Percentiles rank a stretch among this genome's conserved stretches.
Conservation (phyloP, 345 rosid genomes). For the Barbarea vulgaris region DNA sequence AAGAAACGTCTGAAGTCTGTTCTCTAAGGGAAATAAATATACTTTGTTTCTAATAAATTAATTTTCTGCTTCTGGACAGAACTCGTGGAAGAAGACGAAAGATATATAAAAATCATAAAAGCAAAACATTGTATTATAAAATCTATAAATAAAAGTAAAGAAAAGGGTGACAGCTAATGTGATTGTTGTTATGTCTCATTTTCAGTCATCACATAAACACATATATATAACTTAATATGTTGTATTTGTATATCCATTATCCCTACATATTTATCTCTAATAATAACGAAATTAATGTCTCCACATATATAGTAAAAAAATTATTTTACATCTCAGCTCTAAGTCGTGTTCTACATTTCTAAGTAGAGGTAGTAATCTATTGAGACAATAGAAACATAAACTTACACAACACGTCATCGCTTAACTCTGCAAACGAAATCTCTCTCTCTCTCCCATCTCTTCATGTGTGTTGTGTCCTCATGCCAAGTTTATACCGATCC, state of each 20-base stretch:
- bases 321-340: background rate
- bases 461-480: background rate
- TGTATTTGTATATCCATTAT: background rate
- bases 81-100: slow-evolving; percentile 12
- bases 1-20: slow-evolving; percentile 13
- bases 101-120: background rate
- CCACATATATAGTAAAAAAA: background rate
- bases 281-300: slow-evolving; percentile 5
- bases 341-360: slow-evolving; percentile 26
- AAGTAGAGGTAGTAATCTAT: background rate
- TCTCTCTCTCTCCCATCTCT: background rate
- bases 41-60: slow-evolving; percentile 6
- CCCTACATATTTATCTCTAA: slow-evolving; percentile 19
- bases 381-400: slow-evolving; percentile 2
- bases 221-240: background rate
- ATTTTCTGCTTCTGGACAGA: slow-evolving; percentile 18
- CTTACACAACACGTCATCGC: slow-evolving; percentile 22
- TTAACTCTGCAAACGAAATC: background rate
- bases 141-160: background rate
- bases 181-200: slow-evolving; percentile 36
- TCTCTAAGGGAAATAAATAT: slow-evolving; percentile 17
- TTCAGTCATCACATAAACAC: slow-evolving; percentile 17
- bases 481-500: background rate
- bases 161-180: slow-evolving; percentile 34
- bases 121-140: background rate